Evolutionary conservation across 306 rosid genomes (phyloP).

Genomic region (Cucumis melo): DNA sequence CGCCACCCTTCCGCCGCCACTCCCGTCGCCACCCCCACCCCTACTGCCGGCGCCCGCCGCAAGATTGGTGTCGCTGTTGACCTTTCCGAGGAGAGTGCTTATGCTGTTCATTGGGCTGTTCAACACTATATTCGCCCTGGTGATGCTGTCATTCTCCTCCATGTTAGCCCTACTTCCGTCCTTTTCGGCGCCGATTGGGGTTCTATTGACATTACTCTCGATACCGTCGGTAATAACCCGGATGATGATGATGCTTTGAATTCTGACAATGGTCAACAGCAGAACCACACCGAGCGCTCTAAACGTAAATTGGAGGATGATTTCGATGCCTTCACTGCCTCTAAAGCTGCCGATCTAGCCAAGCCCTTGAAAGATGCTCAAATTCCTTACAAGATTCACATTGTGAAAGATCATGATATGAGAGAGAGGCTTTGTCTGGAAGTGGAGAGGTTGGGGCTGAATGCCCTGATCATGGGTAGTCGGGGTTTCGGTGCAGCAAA

Average conservation of each 20-base stretch:
- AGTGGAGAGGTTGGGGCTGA: constrained; percentile 82
- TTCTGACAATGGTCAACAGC: not conserved
- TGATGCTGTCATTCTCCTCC: constrained; percentile 92
- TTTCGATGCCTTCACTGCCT: constrained; percentile 80
- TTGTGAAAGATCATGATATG: constrained; percentile 97
- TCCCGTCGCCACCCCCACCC: constrained; percentile 53
- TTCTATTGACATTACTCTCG: constrained; percentile 51
- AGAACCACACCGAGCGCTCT: constrained; percentile 16
- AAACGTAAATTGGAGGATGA: constrained; percentile 56
- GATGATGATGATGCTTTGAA: constrained; percentile 16
- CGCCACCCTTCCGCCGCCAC: constrained; percentile 19
- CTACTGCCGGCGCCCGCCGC: constrained; percentile 94
- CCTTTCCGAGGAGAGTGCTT: constrained; percentile 91
- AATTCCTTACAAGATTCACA: constrained; percentile 93
- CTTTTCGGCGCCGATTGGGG: constrained; percentile 99
- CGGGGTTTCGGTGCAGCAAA: constrained; percentile 78
- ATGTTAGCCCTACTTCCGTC: constrained; percentile 86
- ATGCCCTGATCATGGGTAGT: constrained; percentile 94
- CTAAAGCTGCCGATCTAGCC: constrained; percentile 66
- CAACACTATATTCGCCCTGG: constrained; percentile 91
- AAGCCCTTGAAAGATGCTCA: constrained; percentile 66
- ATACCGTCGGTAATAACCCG: constrained; percentile 25
- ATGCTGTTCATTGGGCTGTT: constrained; percentile 94
- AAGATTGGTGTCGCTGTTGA: constrained; percentile 88
- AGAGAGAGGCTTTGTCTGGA: constrained; percentile 84